These are phyloP conservation scores for Mycena latifolia DNA, from an alignment of 768 basidiomycete species.

Conservation along the genomic window DNA sequence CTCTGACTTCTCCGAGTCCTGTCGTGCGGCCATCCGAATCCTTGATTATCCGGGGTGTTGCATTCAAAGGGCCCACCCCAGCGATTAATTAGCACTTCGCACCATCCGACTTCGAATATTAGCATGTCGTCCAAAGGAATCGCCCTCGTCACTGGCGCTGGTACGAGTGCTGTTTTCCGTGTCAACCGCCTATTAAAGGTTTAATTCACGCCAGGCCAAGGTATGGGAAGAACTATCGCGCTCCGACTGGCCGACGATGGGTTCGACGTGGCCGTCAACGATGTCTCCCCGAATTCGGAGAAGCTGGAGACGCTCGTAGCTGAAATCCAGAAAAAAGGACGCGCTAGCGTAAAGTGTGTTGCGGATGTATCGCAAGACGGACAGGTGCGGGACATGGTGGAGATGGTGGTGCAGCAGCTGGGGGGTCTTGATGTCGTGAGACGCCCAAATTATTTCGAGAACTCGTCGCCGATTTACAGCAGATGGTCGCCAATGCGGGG, in stretches of 20 bases:
- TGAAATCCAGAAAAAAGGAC: conserved; percentile 41
- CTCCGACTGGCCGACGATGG: conserved; percentile 48
- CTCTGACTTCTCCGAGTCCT: too few relatives aligned
- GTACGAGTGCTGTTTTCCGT: conserved; percentile 43
- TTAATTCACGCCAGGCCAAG: not conserved
- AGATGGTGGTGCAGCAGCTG: conserved; percentile 31
- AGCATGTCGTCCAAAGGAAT: too few relatives aligned
- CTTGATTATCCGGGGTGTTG: too few relatives aligned
- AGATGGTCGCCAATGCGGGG: not conserved
- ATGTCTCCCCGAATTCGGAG: conserved; percentile 30
- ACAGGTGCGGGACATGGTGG: conserved; percentile 51
- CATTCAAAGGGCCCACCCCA: too few relatives aligned
- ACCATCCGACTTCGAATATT: too few relatives aligned
- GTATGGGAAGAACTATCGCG: conserved; percentile 36
- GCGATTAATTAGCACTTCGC: too few relatives aligned
- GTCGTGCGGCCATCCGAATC: too few relatives aligned
- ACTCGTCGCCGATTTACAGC: too few relatives aligned
- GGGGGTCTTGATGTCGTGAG: not conserved
- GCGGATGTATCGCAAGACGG: conserved; percentile 51
- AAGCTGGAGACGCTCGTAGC: conserved; percentile 40
- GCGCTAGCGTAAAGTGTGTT: conserved; percentile 22
- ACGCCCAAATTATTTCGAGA: not conserved
- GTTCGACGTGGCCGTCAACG: not conserved
- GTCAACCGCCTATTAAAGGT: not conserved
- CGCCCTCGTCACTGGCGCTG: conserved; percentile 49